Evolutionary conservation across 2,329 filamentous ascomycete genomes (phyloP).

Genomic region (Monosporascus sp.): DNA sequence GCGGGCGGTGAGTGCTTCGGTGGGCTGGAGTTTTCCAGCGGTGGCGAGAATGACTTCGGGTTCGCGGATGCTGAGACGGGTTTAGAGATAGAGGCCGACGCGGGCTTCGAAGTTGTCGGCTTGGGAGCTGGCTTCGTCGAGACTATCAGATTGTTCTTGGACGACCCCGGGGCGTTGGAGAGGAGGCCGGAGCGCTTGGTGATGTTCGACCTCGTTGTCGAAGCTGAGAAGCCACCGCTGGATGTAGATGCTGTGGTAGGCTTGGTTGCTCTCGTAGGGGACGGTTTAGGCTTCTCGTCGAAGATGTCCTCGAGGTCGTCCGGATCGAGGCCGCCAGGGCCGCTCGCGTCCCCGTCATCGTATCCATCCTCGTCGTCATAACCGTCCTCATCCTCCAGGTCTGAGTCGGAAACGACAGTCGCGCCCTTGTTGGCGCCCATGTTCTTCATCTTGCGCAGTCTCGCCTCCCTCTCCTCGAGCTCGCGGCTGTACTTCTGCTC

Average conservation of each 20-base stretch:
- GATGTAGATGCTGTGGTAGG: neutral
- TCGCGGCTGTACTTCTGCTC: conserved; percentile 12
- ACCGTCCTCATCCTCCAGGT: conserved; percentile 27
- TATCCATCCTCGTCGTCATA: conserved; percentile 10
- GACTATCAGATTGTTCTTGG: neutral
- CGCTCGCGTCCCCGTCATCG: conserved; percentile 5
- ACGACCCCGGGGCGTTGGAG: neutral
- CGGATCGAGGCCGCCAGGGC: conserved; percentile 12
- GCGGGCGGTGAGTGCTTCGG: conserved; percentile 1
- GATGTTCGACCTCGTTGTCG: neutral
- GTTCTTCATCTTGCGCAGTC: conserved; percentile 30
- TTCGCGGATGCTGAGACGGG: no score
- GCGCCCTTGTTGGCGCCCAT: conserved; percentile 17
- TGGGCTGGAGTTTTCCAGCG: neutral
- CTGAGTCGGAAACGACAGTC: conserved; percentile 36
- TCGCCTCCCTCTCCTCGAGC: conserved; percentile 32
- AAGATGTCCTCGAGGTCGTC: conserved; percentile 18
- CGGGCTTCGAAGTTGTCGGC: conserved; percentile 3
- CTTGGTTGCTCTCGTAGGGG: neutral
- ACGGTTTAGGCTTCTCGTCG: conserved; percentile 7
- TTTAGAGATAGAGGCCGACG: neutral
- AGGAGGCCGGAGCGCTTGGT: neutral
- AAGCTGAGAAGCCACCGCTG: no score
- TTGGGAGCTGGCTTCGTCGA: conserved; percentile 1
- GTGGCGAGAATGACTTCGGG: neutral